Conservation (phyloP, 2,329 filamentous ascomycete genomes). For the Botrytis galanthina region DNA sequence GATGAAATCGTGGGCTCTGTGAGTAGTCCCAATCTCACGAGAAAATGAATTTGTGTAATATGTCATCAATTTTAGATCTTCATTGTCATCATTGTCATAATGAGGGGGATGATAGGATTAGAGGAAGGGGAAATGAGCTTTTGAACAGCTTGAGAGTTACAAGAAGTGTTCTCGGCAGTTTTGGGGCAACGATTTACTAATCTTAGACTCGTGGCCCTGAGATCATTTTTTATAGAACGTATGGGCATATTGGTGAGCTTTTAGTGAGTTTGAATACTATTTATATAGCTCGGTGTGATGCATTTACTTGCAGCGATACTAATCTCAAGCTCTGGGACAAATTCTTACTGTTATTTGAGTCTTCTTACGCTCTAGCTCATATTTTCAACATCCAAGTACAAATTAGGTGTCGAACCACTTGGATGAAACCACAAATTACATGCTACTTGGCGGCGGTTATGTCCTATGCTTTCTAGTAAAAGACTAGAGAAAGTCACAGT, state of each 20-base stretch:
- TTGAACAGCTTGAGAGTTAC: too few relatives aligned
- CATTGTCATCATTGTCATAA: too few relatives aligned
- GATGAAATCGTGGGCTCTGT: too few relatives aligned
- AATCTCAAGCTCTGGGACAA: not conserved
- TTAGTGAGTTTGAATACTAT: not conserved
- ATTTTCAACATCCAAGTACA: not conserved
- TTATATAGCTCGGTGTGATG: not conserved
- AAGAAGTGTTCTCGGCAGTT: rapidly evolving
- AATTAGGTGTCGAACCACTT: not conserved
- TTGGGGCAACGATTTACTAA: too few relatives aligned
- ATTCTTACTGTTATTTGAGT: too few relatives aligned
- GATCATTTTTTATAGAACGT: too few relatives aligned
- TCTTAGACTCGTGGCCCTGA: too few relatives aligned
- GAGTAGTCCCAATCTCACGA: too few relatives aligned
- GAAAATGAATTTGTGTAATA: rapidly evolving
- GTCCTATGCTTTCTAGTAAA: not conserved
- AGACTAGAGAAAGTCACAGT: not conserved
- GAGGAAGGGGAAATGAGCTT: too few relatives aligned
- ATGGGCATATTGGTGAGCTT: too few relatives aligned
- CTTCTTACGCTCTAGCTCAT: not conserved
- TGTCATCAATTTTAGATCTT: too few relatives aligned
- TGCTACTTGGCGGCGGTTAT: not conserved
- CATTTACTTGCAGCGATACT: not conserved
- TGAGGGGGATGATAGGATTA: too few relatives aligned
- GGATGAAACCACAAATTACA: not conserved